Evolutionary conservation across 108 stramenopile species (phyloP).

Genomic region (Cylindrotheca fusiformis): DNA sequence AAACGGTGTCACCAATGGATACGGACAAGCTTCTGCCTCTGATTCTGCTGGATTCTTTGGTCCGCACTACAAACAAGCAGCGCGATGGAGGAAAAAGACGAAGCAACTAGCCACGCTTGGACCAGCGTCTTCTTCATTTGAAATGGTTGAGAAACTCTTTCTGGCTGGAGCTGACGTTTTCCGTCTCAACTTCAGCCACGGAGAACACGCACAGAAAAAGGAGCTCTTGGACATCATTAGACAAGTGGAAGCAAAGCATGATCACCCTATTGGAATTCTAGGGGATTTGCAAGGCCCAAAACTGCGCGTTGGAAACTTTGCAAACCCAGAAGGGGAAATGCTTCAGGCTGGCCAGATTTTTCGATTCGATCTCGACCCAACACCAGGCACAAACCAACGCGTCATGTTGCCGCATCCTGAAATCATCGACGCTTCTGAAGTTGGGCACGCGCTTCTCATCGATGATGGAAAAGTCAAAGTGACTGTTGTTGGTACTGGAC

Average conservation of each 20-base stretch:
- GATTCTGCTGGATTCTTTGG: neutral
- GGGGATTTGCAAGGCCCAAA: slow-evolving; percentile 71
- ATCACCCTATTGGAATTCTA: slow-evolving; percentile 52
- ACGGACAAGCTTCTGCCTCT: neutral
- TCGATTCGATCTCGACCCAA: slow-evolving; percentile 74
- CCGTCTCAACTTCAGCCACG: slow-evolving; percentile 88
- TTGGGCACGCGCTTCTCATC: slow-evolving; percentile 65
- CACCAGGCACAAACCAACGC: slow-evolving; percentile 54
- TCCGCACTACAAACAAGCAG: neutral
- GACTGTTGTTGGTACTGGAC: slow-evolving; percentile 60
- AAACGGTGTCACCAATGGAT: neutral
- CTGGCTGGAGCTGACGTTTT: slow-evolving; percentile 84
- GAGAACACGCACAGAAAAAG: slow-evolving; percentile 76
- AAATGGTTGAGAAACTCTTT: slow-evolving; percentile 86
- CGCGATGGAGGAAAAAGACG: slow-evolving; percentile 61
- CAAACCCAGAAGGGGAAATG: slow-evolving; percentile 49
- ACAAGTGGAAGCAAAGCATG: slow-evolving; percentile 56
- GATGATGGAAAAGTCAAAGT: slow-evolving; percentile 90
- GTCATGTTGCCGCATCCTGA: slow-evolving; percentile 86
- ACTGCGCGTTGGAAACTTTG: slow-evolving; percentile 68
- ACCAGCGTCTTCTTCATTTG: slow-evolving; percentile 67
- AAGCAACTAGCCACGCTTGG: slow-evolving; percentile 85
- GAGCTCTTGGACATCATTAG: slow-evolving; percentile 58
- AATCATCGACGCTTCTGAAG: slow-evolving; percentile 59
- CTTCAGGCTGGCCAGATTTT: slow-evolving; percentile 67